Percentiles rank a stretch among this genome's conserved stretches.
Evolutionary conservation across 2,329 filamentous ascomycete species (phyloP).

Genomic region (Hawksworthiomyces lignivorus): DNA sequence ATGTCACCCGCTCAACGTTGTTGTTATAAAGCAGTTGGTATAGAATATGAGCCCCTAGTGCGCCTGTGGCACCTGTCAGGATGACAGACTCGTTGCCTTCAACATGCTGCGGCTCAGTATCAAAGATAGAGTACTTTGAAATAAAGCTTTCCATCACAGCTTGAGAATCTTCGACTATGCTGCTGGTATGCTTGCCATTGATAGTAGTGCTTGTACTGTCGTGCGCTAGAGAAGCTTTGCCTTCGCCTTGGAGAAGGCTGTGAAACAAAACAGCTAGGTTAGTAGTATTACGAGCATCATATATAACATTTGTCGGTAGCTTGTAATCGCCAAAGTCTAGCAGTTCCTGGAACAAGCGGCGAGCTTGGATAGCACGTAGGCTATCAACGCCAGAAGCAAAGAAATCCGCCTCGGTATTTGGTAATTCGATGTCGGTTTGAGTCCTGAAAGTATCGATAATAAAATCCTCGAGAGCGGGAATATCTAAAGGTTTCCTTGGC

Average conservation of each 20-base stretch:
- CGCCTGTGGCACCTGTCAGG: slow-evolving; percentile 35
- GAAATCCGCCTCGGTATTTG: slow-evolving; percentile 28
- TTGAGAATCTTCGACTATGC: neutral
- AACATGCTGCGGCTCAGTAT: slow-evolving; percentile 10
- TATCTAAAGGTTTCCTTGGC: slow-evolving; percentile 11
- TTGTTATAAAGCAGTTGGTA: slow-evolving; percentile 27
- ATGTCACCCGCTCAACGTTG: slow-evolving; percentile 27
- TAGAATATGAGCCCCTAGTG: slow-evolving; percentile 33
- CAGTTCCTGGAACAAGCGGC: slow-evolving; percentile 30
- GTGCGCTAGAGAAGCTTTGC: slow-evolving; percentile 8
- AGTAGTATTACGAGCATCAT: slow-evolving; percentile 30
- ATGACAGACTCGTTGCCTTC: slow-evolving; percentile 11
- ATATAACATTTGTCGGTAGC: slow-evolving; percentile 32
- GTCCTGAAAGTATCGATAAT: slow-evolving; percentile 22
- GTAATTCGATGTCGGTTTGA: slow-evolving; percentile 25
- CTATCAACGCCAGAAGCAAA: slow-evolving; percentile 39
- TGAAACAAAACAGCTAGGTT: slow-evolving; percentile 27
- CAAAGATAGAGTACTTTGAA: slow-evolving; percentile 32
- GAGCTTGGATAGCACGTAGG: slow-evolving; percentile 36
- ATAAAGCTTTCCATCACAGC: slow-evolving; percentile 35
- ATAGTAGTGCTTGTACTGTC: neutral
- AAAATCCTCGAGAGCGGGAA: slow-evolving; percentile 24
- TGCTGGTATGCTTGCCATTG: neutral
- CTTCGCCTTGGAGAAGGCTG: slow-evolving; percentile 11
- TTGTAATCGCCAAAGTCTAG: slow-evolving; percentile 27